A percentile compares a stretch with the other conserved stretches of the same genome.
Conservation (phyloP, 2,329 filamentous ascomycete species). For the Cladorrhinum sp. region DNA sequence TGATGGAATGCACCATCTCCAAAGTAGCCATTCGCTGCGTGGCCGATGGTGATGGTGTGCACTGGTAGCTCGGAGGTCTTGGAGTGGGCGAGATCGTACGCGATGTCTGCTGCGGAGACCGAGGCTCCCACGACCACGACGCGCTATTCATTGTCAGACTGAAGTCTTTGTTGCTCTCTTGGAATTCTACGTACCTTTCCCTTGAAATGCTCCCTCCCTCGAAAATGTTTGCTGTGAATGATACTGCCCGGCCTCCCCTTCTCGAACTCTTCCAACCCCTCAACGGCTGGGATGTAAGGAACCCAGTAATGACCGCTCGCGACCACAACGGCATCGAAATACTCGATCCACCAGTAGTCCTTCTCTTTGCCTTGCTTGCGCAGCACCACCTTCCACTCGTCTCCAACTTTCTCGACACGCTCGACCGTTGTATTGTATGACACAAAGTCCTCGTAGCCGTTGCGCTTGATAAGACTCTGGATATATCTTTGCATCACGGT, state of each 20-base stretch:
- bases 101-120: constrained; percentile 62
- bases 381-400: constrained; percentile 53
- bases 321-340: constrained; percentile 59
- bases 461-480: constrained; percentile 47
- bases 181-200: constrained; percentile 40
- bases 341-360: constrained; percentile 62
- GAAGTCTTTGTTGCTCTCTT: not conserved
- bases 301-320: constrained; percentile 60
- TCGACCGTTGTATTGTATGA: constrained; percentile 62
- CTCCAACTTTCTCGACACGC: constrained; percentile 46
- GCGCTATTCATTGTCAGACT: constrained; percentile 36
- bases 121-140: constrained; percentile 62
- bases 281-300: constrained; percentile 51
- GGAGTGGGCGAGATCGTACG: constrained; percentile 45
- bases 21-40: constrained; percentile 51
- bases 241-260: constrained; percentile 46
- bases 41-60: constrained; percentile 49
- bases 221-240: constrained; percentile 53
- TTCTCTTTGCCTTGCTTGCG: constrained; percentile 38
- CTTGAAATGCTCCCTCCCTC: constrained; percentile 43
- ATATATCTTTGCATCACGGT: constrained; percentile 55
- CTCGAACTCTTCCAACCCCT: constrained; percentile 48
- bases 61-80: constrained; percentile 45
- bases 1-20: constrained; percentile 59
- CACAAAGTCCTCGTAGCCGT: constrained; percentile 51